These are phyloP conservation scores for Blastocystis hominis DNA, from an alignment of 352 stramenopile genomes.

Conservation along the genomic window DNA sequence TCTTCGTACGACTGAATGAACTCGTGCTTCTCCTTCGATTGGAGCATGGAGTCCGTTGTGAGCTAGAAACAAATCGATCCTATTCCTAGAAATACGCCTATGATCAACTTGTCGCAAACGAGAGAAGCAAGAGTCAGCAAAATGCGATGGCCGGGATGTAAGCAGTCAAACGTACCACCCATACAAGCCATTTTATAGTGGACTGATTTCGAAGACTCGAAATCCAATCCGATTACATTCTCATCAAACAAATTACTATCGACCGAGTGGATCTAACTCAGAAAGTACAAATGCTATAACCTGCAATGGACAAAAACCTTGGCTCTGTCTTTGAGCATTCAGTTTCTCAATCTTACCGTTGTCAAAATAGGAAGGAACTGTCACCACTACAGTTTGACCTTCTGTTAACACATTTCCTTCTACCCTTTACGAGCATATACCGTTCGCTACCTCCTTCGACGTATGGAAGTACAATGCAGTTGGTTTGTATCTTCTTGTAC, in stretches of 20 bases:
- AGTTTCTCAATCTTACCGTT: not conserved
- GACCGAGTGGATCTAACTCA: not conserved
- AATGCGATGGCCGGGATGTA: constrained; percentile 48
- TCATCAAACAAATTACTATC: not conserved
- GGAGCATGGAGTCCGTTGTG: constrained; percentile 27
- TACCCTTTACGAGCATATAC: not conserved
- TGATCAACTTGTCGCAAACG: constrained; percentile 35
- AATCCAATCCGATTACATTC: not conserved
- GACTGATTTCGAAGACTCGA: not conserved
- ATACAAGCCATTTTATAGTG: constrained; percentile 35
- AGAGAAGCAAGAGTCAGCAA: constrained; percentile 37
- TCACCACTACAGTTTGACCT: not conserved
- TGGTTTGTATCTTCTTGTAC: not conserved
- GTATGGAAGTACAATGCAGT: constrained; percentile 15
- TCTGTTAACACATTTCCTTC: not conserved
- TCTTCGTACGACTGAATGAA: constrained; percentile 38
- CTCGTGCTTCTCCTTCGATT: constrained; percentile 25
- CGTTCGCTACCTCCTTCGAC: not conserved
- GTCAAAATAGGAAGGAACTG: not conserved
- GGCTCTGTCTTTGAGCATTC: not conserved
- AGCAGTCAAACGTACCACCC: constrained; percentile 54
- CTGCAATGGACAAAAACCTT: not conserved
- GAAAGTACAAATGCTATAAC: not conserved
- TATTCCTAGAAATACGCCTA: not conserved
- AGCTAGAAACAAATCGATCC: not conserved